phyloP scores from a whole-genome alignment of 2,329 filamentous ascomycete species.

The Apiospora kogelbergensis region DNA sequence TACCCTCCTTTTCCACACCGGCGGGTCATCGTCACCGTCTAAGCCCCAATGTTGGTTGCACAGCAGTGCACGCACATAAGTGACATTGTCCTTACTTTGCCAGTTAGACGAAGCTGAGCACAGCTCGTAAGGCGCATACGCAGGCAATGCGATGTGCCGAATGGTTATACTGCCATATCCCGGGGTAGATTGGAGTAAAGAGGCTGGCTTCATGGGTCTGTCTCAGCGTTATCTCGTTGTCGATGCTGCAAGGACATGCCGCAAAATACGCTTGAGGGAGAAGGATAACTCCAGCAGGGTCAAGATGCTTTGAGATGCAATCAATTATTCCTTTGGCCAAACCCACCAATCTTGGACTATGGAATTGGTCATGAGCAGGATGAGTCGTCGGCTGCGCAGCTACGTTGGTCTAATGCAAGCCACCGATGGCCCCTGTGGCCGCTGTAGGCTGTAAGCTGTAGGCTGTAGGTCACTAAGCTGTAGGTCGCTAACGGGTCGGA shows the following conservation, averaged over 20 bases:
- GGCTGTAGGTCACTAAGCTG: not conserved
- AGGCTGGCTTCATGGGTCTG: not conserved
- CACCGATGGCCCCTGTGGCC: not conserved
- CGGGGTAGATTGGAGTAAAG: not conserved
- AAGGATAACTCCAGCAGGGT: not conserved
- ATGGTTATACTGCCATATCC: not conserved
- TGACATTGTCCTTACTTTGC: not conserved
- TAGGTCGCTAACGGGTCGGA: not conserved
- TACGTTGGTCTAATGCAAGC: not conserved
- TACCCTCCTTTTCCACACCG: not conserved
- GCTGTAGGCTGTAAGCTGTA: not conserved
- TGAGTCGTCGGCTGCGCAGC: not conserved
- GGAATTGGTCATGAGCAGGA: constrained; percentile 2
- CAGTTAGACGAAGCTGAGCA: not conserved
- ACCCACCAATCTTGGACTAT: not conserved
- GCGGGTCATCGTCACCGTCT: not conserved
- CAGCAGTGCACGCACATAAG: not conserved
- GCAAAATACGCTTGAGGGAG: no score
- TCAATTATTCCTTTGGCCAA: not conserved
- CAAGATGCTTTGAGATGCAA: not conserved
- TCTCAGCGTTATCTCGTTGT: not conserved
- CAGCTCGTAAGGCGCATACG: not conserved
- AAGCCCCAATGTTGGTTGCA: not conserved
- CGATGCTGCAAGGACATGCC: no score
- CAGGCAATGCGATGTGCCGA: not conserved